phyloP scores from a whole-genome alignment of 257 asterid species.

The Linderniella brevidens region DNA sequence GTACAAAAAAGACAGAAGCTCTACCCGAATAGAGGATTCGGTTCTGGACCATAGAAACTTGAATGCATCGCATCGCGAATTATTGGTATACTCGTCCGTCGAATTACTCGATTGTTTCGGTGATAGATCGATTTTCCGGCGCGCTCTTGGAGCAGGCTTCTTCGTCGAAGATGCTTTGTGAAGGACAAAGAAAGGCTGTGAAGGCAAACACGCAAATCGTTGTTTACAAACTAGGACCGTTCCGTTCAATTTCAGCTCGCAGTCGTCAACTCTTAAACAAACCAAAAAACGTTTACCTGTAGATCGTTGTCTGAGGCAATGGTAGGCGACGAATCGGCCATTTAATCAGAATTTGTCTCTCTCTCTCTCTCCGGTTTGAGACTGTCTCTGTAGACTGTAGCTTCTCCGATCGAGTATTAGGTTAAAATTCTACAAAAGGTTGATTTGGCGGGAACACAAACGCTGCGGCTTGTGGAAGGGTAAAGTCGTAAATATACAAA shows the following conservation, averaged over 20 bases:
- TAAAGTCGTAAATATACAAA: no score
- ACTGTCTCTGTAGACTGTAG: no score
- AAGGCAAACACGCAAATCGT: neutral
- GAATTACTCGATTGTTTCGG: slow-evolving; percentile 15
- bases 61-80: slow-evolving; percentile 36
- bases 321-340: slow-evolving; percentile 1
- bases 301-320: slow-evolving; percentile 1
- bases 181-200: slow-evolving; percentile 73
- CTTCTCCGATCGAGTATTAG: no score
- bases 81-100: slow-evolving; percentile 11
- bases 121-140: slow-evolving; percentile 42
- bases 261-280: no score
- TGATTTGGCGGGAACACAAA: no score
- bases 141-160: slow-evolving; percentile 26
- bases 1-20: neutral
- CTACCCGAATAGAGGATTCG: slow-evolving; percentile 52
- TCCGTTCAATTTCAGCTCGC: neutral
- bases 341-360: neutral
- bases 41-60: slow-evolving; percentile 44
- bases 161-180: slow-evolving; percentile 45
- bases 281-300: slow-evolving; percentile 1
- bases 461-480: no score
- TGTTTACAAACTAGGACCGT: no score
- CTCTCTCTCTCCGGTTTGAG: no score
- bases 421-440: no score